Evolutionary conservation across 768 basidiomycete genomes (phyloP), one percentile per base, ranked within the genome.

Genomic region (Candolleomyces eurysporus): DNA sequence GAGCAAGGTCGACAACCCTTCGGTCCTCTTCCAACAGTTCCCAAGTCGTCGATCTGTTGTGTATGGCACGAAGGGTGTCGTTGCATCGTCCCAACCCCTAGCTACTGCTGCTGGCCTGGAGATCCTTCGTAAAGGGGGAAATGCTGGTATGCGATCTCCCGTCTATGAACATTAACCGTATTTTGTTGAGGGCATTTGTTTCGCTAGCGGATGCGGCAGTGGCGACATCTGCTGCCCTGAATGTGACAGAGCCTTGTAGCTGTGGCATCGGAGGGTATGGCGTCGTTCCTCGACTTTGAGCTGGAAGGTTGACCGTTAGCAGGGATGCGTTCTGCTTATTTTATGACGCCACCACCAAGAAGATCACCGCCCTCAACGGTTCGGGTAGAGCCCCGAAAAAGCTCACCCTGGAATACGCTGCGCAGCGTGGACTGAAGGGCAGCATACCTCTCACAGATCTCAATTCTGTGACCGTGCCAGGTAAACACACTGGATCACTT

Each of bases 301-400:
- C 17, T 42, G 19, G 39, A 52, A 19, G 39, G 21, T 21, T 8
- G 48, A 32, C 8, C 31, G 45, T 16, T 26, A 4, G 66, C 64
- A 92, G 92, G 45, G 92, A 94, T 69, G 92, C 92, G 8, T 96
- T 96, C 71, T 96, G 95, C 71, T 80, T 99, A 19, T 98, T 92
- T 77, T 98, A 88, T 68, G 87, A 97, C 68, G 92, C 91, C 5
- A 83, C 85, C 66, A 82, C 87, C 4, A 94, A 92, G 76, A 80
- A 79, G 6, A 90, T 98, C 58, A 90, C 89, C 68, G 96, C 88
- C 4, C 74, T 98, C 63, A 99, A 99, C 65, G 97, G 95, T 11
- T 96, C 95, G 0, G 96, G 97, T 11, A 87, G 80, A 63, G 86
- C 96, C 10, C 97, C 96, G 4, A 79, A 84, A 57, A 91, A 87